A percentile compares a stretch with the other conserved stretches of the same genome.
These are phyloP conservation scores for Decorospora gaudefroyi DNA, from an alignment of 2,329 filamentous ascomycete species.

Conservation along the genomic window DNA sequence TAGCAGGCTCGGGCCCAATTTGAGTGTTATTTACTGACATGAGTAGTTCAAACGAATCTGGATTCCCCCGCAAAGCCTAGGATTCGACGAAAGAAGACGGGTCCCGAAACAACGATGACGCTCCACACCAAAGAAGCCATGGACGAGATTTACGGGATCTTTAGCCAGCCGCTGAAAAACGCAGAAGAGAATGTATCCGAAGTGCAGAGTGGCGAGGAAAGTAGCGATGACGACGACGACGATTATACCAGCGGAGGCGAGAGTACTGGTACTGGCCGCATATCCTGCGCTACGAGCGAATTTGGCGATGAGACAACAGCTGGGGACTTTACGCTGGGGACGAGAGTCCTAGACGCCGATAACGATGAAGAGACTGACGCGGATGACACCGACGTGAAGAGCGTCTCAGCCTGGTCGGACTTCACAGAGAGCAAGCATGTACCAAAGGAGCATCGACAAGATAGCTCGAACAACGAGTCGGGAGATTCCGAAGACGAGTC, in stretches of 20 bases:
- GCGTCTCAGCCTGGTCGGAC: conserved; percentile 83
- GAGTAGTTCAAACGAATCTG: conserved; percentile 83
- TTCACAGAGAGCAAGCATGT: conserved; percentile 76
- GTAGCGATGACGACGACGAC: conserved; percentile 65
- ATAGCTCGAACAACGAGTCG: conserved; percentile 47
- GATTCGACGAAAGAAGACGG: conserved; percentile 72
- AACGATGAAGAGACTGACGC: conserved; percentile 39
- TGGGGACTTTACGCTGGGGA: conserved; percentile 56
- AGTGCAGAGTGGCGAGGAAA: conserved; percentile 68
- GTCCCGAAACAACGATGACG: conserved; percentile 90
- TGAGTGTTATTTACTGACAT: conserved; percentile 20
- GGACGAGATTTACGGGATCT: conserved; percentile 96
- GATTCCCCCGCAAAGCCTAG: conserved; percentile 82
- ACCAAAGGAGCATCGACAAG: conserved; percentile 49
- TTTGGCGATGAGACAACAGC: conserved; percentile 64
- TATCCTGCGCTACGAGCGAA: conserved; percentile 66
- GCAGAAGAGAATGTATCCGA: conserved; percentile 53
- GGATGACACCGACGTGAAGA: conserved; percentile 48
- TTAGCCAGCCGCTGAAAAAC: conserved; percentile 78
- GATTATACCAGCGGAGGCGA: conserved; percentile 84
- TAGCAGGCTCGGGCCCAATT: conserved; percentile 16
- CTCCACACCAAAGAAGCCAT: conserved; percentile 93
- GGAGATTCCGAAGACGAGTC: conserved; percentile 43
- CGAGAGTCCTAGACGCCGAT: conserved; percentile 52
- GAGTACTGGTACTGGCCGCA: conserved; percentile 76